phyloP scores from a whole-genome alignment of 1,139 yeast genomes.

The Suzukiozyma palmioleophila region DNA sequence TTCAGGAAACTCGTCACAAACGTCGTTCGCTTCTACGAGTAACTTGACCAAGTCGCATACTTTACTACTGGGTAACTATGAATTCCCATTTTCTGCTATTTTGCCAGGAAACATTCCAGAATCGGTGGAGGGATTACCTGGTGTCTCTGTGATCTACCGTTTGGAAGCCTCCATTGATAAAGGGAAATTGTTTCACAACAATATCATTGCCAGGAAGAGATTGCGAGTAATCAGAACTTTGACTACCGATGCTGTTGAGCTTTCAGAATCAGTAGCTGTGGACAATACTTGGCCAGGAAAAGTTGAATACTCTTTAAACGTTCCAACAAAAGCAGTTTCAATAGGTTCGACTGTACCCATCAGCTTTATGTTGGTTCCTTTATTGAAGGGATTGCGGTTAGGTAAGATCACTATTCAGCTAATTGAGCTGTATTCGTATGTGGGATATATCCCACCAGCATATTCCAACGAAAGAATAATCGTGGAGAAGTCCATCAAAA shows the following conservation, averaged over 20 bases:
- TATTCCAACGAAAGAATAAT: slow-evolving; percentile 59
- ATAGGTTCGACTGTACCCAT: slow-evolving; percentile 79
- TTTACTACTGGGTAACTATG: slow-evolving; percentile 75
- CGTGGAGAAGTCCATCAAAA: slow-evolving; percentile 31
- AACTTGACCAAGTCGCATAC: slow-evolving; percentile 19
- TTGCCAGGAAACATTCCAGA: slow-evolving; percentile 85
- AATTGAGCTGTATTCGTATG: slow-evolving; percentile 62
- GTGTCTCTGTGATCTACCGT: slow-evolving; percentile 74
- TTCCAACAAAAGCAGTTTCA: slow-evolving; percentile 87
- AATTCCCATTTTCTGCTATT: slow-evolving; percentile 81
- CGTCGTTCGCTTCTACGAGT: slow-evolving; percentile 5
- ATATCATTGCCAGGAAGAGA: slow-evolving; percentile 65
- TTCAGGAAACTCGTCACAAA: slow-evolving; percentile 8
- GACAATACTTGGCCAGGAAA: slow-evolving; percentile 96
- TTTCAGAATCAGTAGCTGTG: slow-evolving; percentile 88
- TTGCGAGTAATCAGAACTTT: slow-evolving; percentile 83
- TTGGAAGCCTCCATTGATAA: slow-evolving; percentile 80
- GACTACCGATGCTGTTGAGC: slow-evolving; percentile 82
- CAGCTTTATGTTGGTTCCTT: slow-evolving; percentile 68
- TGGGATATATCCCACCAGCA: slow-evolving; percentile 53
- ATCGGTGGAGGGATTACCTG: slow-evolving; percentile 86
- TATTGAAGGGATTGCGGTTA: slow-evolving; percentile 72
- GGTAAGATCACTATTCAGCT: slow-evolving; percentile 68
- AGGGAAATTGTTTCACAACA: slow-evolving; percentile 64
- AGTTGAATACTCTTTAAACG: slow-evolving; percentile 82